A percentile compares a stretch with the other conserved stretches of the same genome.
phyloP scores from a whole-genome alignment of 441 rosid species.

The Syzygium syzygioides region DNA sequence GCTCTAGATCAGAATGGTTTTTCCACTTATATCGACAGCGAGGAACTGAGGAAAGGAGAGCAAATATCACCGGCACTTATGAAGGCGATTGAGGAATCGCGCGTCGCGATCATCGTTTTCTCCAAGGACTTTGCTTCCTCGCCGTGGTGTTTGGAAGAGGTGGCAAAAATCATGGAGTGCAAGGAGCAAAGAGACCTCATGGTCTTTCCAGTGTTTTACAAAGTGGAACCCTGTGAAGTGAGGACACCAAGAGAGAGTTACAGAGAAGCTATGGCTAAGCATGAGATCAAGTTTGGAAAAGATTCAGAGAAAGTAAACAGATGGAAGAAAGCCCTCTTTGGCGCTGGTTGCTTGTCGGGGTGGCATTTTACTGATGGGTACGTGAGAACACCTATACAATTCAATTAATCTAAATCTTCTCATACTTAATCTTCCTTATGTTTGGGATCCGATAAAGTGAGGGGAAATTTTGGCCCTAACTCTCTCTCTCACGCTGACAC shows the following conservation, averaged over 20 bases:
- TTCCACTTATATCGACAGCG: background rate
- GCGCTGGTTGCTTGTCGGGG: background rate
- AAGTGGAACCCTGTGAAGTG: background rate
- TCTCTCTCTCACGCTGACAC: background rate
- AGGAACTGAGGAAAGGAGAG: background rate
- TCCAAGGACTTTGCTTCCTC: background rate
- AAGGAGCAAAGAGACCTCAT: background rate
- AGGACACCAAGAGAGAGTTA: background rate
- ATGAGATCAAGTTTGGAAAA: background rate
- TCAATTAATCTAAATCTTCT: background rate
- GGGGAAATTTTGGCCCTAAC: background rate
- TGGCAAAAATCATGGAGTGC: background rate
- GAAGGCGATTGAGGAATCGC: background rate
- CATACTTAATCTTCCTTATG: background rate
- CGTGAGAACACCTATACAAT: background rate
- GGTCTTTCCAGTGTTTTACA: background rate
- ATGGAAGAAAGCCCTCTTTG: background rate
- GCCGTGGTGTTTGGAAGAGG: background rate
- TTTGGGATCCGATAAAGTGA: background rate
- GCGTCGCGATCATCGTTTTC: background rate
- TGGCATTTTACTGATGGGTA: background rate
- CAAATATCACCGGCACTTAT: background rate
- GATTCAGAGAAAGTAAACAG: background rate
- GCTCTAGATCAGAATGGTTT: background rate
- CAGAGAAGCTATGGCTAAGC: background rate